phyloP scores from a whole-genome alignment of 2,329 filamentous ascomycete genomes.

The Venturia effusa region DNA sequence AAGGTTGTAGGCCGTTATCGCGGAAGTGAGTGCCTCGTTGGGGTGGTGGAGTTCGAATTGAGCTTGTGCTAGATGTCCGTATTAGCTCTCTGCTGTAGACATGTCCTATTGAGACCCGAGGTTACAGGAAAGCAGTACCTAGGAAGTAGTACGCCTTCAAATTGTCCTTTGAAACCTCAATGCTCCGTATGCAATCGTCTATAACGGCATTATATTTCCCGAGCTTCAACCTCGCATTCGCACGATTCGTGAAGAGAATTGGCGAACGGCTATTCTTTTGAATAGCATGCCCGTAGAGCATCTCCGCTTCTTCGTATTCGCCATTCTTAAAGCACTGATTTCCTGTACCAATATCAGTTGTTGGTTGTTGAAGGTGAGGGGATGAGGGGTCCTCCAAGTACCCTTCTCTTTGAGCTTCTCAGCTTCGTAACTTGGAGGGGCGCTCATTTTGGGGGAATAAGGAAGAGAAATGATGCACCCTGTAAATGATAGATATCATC shows the following conservation, averaged over 20 bases:
- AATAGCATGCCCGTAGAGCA: slow-evolving; percentile 67
- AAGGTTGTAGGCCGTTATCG: slow-evolving; percentile 60
- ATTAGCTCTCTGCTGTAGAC: not conserved
- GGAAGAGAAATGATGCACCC: not conserved
- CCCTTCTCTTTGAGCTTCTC: slow-evolving; percentile 5
- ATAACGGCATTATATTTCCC: slow-evolving; percentile 63
- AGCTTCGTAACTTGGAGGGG: slow-evolving; percentile 1
- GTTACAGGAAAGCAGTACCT: slow-evolving; percentile 20
- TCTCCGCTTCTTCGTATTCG: slow-evolving; percentile 56
- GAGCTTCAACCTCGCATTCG: slow-evolving; percentile 69
- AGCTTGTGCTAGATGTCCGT: slow-evolving; percentile 51
- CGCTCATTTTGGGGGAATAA: not conserved
- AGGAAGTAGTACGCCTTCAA: slow-evolving; percentile 82
- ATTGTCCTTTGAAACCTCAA: slow-evolving; percentile 52
- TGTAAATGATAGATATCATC: not conserved
- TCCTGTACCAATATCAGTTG: slow-evolving; percentile 27
- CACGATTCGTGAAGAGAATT: slow-evolving; percentile 79
- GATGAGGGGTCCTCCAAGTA: not conserved
- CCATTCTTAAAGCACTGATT: slow-evolving; percentile 54
- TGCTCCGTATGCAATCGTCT: slow-evolving; percentile 64
- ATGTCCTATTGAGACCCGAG: not conserved
- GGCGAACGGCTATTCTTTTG: slow-evolving; percentile 67
- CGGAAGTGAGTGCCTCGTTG: slow-evolving; percentile 61
- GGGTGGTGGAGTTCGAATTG: slow-evolving; percentile 63
- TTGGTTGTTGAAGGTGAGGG: not conserved